Evolutionary conservation across 306 rosid species (phyloP).

Genomic region (Astragalus glycyphyllos): DNA sequence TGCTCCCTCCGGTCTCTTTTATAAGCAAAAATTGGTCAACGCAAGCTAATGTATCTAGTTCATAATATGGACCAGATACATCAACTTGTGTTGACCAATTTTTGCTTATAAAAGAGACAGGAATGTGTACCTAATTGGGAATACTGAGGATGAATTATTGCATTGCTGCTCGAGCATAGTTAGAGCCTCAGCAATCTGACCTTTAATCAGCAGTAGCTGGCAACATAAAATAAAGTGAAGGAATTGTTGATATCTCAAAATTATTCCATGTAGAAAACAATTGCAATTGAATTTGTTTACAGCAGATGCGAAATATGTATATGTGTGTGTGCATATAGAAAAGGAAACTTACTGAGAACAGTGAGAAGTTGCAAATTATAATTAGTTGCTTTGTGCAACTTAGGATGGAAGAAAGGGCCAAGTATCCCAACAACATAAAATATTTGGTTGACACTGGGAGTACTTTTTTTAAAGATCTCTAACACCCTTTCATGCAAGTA

Average conservation of each 20-base stretch:
- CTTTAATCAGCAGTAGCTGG: slow-evolving; percentile 77
- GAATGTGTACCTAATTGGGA: slow-evolving; percentile 63
- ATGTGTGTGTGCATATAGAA: neutral
- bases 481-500: neutral
- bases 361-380: slow-evolving; percentile 6
- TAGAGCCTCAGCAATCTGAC: slow-evolving; percentile 69
- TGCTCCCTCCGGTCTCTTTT: too few relatives aligned
- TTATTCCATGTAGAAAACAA: slow-evolving; percentile 16
- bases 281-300: slow-evolving; percentile 13
- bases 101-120: too few relatives aligned
- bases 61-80: too few relatives aligned
- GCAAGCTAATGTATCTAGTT: too few relatives aligned
- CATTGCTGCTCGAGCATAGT: slow-evolving; percentile 59
- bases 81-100: too few relatives aligned
- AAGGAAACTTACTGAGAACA: slow-evolving; percentile 3
- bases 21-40: too few relatives aligned
- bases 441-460: neutral
- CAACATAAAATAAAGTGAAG: slow-evolving; percentile 37
- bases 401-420: slow-evolving; percentile 23
- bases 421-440: slow-evolving; percentile 15
- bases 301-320: slow-evolving; percentile 22
- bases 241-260: slow-evolving; percentile 18
- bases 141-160: slow-evolving; percentile 48
- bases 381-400: slow-evolving; percentile 11
- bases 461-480: slow-evolving; percentile 1